A percentile compares a stretch with the other conserved stretches of the same genome.
Evolutionary conservation across 1,284 basidiomycete species (phyloP).

Genomic region (Moesziomyces aphidis): DNA sequence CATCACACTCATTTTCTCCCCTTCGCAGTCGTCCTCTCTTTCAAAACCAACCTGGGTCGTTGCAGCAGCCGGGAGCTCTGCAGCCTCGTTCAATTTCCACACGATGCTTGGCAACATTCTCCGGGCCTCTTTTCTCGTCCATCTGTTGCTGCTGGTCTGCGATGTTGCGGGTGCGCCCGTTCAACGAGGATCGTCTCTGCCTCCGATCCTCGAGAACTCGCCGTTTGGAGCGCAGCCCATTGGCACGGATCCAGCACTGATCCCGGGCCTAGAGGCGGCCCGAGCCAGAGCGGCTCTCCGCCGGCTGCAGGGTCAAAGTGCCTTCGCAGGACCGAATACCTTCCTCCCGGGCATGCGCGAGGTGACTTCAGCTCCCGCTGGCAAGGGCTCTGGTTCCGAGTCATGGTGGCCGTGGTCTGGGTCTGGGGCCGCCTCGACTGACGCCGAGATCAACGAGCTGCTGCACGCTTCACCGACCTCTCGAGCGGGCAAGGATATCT

Average conservation of each 20-base stretch:
- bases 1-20: no score
- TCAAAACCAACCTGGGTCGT: no score
- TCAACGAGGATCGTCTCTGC: not conserved
- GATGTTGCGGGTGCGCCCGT: not conserved
- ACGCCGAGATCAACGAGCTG: not conserved
- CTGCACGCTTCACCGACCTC: not conserved
- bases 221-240: no score
- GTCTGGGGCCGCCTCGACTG: not conserved
- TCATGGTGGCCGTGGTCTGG: not conserved
- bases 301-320: not conserved
- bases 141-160: not conserved
- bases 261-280: not conserved
- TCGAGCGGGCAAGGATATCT: not conserved
- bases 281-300: not conserved
- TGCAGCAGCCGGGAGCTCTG: no score
- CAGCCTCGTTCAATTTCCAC: no score
- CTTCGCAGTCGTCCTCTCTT: no score
- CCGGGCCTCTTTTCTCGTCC: not conserved
- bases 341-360: not conserved
- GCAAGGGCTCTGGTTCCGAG: not conserved
- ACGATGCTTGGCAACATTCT: not conserved
- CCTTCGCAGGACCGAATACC: not conserved
- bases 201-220: not conserved
- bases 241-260: not conserved
- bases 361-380: no score